These are phyloP conservation scores for Sphagnum contortum DNA, from an alignment of 225 moss, liverwort and hornwort species.

Conservation along the genomic window DNA sequence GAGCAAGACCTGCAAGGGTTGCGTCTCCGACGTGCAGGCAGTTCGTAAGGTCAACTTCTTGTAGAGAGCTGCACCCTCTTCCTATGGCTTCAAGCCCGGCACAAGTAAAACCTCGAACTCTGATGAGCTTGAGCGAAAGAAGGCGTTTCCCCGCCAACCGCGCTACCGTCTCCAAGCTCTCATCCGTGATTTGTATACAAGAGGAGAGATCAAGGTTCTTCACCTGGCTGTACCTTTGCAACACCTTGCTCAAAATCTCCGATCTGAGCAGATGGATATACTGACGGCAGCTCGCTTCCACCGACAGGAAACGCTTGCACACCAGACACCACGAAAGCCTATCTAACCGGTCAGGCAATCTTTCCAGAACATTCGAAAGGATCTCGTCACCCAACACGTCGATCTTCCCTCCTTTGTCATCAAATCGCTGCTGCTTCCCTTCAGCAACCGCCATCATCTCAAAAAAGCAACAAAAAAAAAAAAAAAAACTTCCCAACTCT, in stretches of 20 bases:
- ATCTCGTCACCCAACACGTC: constrained; percentile 50
- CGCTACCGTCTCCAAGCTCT: constrained; percentile 34
- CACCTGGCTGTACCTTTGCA: constrained; percentile 44
- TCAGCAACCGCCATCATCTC: too few species aligned
- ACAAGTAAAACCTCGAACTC: constrained; percentile 34
- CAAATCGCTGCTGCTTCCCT: too few species aligned
- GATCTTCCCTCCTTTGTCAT: constrained; percentile 16
- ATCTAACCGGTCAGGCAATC: constrained; percentile 45
- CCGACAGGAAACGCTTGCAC: constrained; percentile 46
- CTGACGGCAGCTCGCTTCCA: constrained; percentile 47
- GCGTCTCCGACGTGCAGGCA: constrained; percentile 44
- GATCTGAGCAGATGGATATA: constrained; percentile 45
- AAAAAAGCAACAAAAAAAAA: too few species aligned
- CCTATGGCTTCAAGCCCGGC: constrained; percentile 34
- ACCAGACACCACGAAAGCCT: constrained; percentile 73
- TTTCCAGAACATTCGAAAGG: constrained; percentile 40
- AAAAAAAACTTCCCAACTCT: too few species aligned
- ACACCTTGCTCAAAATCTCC: constrained; percentile 39
- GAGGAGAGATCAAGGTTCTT: constrained; percentile 64
- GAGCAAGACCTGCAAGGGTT: constrained; percentile 32
- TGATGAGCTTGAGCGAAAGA: constrained; percentile 48
- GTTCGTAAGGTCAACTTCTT: constrained; percentile 58
- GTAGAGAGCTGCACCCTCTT: constrained; percentile 24
- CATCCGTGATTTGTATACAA: constrained; percentile 52
- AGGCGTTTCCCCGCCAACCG: constrained; percentile 31